Base-by-base conservation (phyloP, 345 rosid genomes). In the Pistacia vera region DNA sequence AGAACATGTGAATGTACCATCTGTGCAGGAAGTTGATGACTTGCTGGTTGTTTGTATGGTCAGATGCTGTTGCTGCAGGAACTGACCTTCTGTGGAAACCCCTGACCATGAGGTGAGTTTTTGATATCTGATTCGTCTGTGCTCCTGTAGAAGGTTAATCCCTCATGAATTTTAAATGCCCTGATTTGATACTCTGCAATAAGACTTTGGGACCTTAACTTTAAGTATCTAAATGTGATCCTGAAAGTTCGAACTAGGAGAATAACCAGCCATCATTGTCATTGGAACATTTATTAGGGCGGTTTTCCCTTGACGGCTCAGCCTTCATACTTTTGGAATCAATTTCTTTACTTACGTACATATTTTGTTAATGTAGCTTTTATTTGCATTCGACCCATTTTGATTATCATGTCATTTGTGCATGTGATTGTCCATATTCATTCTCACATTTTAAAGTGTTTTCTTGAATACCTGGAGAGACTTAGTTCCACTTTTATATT, bases 41-140 rank as follows among this genome's bases (percentile, higher is more conserved):
- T 62, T 86, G 49, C 36, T 96, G 79, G 94, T 96, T 56, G 70
- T 73, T 49, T 93, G 98, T 85, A 81, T 90, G 97, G 99, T 77
- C 99, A 96, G 82, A 93, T 96, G 99, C 98, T 48, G 92, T 91
- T 71, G 81, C 97, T 63, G 89, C 97, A 5, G 97, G 95, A 78
- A 83, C 90, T 59, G 99, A 96, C 83, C 95, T 93, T 68, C 87
- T 93, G 33, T 96, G 98, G 97, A 91, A 93, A 74, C 93, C 97
- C 1, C 74, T 96, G 81, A 96, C 81, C 97, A 92, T 48, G 99
- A 96, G 98, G 99, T 93, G 74, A 70, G 59, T 66, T 78, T 74
- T 72, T 4, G 36, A 72, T 35, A 2, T 70, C 41, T 3, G 35
- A 41, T 52, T 18, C 57, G 33, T 56, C 13, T 28, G 22, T 48